Base-by-base conservation (phyloP, 2,329 filamentous ascomycete genomes). In the Trichothecium roseum region DNA sequence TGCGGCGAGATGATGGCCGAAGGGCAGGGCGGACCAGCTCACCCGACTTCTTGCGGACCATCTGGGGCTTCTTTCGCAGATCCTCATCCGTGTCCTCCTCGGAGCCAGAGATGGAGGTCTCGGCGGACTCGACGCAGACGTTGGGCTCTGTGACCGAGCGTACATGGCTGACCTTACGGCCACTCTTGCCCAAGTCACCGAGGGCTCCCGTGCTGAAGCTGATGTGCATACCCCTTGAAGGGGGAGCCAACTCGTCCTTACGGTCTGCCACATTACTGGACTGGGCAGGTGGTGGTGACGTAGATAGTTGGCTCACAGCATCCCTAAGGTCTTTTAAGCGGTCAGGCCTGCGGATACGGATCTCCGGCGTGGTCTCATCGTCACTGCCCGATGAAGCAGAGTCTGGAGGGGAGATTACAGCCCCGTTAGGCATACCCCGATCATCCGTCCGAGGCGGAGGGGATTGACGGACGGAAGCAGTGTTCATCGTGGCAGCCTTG, bases 11-110 rank as follows among this genome's bases (percentile, higher is more conserved):
- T 10, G 84, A 69, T 28, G 81, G 78, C 34, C 91, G 79, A 35
- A 98, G 72, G 15, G 91, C 91, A 10, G 91, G 91, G 48, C 91
- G 81, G 39, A 98, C 91, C 26, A 98, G 72, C 62, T 98, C 91
- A 24, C 91, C 91, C 28, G 91, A 96, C 70, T 98, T 98, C 67
- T 98, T 98, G 50, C 91, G 80, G 9, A 98, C 79, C 78, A 96
- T 93, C 36, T 79, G 78, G n/a, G 88, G 87, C 62, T 91, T 93
- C 48, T 64, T 68, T 43, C 54, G 58, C 41, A 72, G 48, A 37
- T 80, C 62, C 56, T 76, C 62, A 51, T 70, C 80, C 45, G 59
- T 74, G 52, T 81, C 78, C 41, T 84, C 78, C 33, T 80, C 76
- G 1, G 74, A 78, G 8, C 54, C 59, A 3, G 63, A 63, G 22